These are phyloP conservation scores for Candolleomyces aberdarensis DNA, from an alignment of 768 basidiomycete genomes.

Conservation along the genomic window DNA sequence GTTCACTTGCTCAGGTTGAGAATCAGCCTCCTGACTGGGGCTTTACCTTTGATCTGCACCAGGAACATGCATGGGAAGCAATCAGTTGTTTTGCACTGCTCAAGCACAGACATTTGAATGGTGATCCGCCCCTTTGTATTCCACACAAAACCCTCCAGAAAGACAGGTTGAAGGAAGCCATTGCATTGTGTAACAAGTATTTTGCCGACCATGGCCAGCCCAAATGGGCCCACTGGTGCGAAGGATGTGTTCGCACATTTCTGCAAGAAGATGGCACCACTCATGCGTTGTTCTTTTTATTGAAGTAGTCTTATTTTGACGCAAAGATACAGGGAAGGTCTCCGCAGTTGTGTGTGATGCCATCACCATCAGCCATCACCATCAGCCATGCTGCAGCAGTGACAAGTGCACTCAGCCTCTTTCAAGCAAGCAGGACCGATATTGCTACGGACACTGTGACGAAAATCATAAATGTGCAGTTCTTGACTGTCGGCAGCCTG, in stretches of 20 bases:
- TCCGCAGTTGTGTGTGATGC: constrained; percentile 18
- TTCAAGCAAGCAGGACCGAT: too few species aligned
- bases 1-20: constrained; percentile 7
- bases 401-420: too few species aligned
- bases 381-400: too few species aligned
- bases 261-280: neutral
- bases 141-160: constrained; percentile 20
- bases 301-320: neutral
- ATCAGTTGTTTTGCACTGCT: constrained; percentile 22
- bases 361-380: constrained; percentile 21
- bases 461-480: too few species aligned
- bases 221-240: constrained; percentile 25
- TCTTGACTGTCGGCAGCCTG: too few species aligned
- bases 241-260: constrained; percentile 18
- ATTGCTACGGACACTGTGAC: too few species aligned
- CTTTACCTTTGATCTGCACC: constrained; percentile 14
- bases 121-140: constrained; percentile 15
- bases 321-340: neutral
- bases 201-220: constrained; percentile 22
- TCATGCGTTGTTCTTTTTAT: neutral
- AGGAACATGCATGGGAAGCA: constrained; percentile 1
- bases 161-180: constrained; percentile 19
- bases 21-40: constrained; percentile 10
- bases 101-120: constrained; percentile 12
- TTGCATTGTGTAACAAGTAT: constrained; percentile 19